Evolutionary conservation across 163 green algal genomes (phyloP), one percentile per base, ranked within the genome.

Genomic region (Scenedesmus sp.): DNA sequence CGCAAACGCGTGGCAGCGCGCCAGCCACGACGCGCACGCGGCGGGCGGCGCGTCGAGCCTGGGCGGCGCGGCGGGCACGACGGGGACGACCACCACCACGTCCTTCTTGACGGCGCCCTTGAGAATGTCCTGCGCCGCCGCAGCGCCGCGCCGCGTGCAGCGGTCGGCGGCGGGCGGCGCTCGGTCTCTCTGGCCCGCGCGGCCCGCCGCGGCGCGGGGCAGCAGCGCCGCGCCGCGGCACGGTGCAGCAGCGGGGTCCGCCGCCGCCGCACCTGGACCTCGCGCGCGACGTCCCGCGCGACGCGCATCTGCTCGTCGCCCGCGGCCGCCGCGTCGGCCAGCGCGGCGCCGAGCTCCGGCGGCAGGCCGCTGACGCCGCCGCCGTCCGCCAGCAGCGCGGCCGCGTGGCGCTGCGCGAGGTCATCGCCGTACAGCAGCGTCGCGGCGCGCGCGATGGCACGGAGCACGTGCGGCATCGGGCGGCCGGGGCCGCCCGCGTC

Each of bases 21-120:
- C 28, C 11, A 71, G 64, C 42, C 58, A 83, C 4, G 29, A 31
- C 6, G 36, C 22, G 7, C 28, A 28, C 0, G 6, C 39, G 7
- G 28, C 57, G 9, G 69, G 5, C 2, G 58, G 58, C 10, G 57
- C 77, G 29, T 83, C 66, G 1, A 83, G 66, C 17, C 57, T 57
- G 0, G 60, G 60, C 9, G 83, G 66, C 24, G 83, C 65, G 17
- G 66, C 62, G 24, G 87, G 87, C 26, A 89, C 58, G 17, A 71
- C 75, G 0, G 87, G 87, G n/a, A 87, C 36, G 2, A 91, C 84
- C 60, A 89, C 84, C 15, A 91, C 60, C 9, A 87, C 87, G 63
- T 91, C 87, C 4, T 77, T 54, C 77, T 89, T 89, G 3, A 91
- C 80, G 0, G 84, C 86, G 36, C 60, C 50, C 0, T 81, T 75